A percentile compares a stretch with the other conserved stretches of the same genome.
phyloP scores from a whole-genome alignment of 108 stramenopile species.

The Schizochytrium sp. region DNA sequence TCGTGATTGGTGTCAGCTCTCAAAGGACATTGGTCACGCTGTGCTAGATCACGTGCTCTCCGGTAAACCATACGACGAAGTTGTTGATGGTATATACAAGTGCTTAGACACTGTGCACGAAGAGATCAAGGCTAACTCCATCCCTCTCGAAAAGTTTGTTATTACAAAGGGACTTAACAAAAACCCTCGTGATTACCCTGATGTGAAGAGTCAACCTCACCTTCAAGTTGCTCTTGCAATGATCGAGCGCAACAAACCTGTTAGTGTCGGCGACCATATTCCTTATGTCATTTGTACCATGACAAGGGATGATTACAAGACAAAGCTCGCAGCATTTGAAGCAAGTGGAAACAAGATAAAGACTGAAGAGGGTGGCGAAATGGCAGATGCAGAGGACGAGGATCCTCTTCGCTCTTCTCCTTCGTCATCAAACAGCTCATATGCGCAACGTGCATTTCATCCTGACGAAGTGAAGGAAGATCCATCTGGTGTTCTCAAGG shows the following conservation, averaged over 20 bases:
- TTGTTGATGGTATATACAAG: conserved; percentile 87
- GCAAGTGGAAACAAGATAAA: background rate
- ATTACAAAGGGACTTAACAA: conserved; percentile 99
- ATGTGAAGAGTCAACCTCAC: conserved; percentile 93
- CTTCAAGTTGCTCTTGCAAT: conserved; percentile 96
- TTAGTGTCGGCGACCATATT: conserved; percentile 98
- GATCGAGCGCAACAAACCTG: conserved; percentile 87
- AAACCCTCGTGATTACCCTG: conserved; percentile 97
- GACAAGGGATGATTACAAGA: background rate
- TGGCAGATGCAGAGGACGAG: background rate
- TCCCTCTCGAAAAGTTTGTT: conserved; percentile 89
- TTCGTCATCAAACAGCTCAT: background rate
- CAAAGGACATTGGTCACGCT: conserved; percentile 90
- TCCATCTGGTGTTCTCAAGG: conserved; percentile 67
- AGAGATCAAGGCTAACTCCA: conserved; percentile 85
- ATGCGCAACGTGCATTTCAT: conserved; percentile 62
- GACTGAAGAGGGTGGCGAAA: background rate
- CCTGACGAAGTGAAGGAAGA: conserved; percentile 61
- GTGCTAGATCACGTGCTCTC: conserved; percentile 94
- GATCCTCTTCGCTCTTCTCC: background rate
- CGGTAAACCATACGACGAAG: conserved; percentile 83
- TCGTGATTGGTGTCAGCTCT: conserved; percentile 98
- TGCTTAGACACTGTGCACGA: conserved; percentile 89
- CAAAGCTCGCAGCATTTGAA: background rate
- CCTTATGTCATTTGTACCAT: conserved; percentile 90